Evolutionary conservation across 306 rosid species (phyloP).

Genomic region (Trifolium fragiferum): DNA sequence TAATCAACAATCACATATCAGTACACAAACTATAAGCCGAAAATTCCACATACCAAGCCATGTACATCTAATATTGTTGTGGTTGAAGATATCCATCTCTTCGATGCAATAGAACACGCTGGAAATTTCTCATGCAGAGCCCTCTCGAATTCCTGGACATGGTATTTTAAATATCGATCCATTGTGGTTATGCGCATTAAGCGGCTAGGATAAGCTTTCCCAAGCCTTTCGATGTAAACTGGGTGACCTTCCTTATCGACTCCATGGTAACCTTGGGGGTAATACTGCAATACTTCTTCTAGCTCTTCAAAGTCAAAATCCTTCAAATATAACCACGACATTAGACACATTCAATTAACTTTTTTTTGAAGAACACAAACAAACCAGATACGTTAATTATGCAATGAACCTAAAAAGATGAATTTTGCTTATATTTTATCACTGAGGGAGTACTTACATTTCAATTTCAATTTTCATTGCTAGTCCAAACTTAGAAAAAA

Average conservation of each 20-base stretch:
- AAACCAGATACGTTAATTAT: no score
- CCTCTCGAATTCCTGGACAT: constrained; percentile 95
- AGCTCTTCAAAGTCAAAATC: constrained; percentile 92
- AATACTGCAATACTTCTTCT: constrained; percentile 90
- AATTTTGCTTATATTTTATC: no score
- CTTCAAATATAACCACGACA: constrained; percentile 49
- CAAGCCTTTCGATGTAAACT: constrained; percentile 92
- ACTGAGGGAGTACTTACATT: no score
- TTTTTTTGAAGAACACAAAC: no score
- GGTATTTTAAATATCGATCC: constrained; percentile 90
- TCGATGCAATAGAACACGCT: constrained; percentile 93
- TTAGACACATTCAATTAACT: constrained; percentile 39
- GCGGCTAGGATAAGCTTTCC: constrained; percentile 90
- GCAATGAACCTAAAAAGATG: no score
- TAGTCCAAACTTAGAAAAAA: no score
- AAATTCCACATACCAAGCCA: constrained; percentile 75
- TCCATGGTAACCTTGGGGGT: constrained; percentile 98
- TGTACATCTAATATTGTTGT: constrained; percentile 94
- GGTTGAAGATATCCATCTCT: constrained; percentile 77
- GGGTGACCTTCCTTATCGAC: constrained; percentile 97
- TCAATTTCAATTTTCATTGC: no score
- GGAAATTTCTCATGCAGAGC: constrained; percentile 88
- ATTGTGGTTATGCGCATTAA: constrained; percentile 80
- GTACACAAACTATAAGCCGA: no score
- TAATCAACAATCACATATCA: no score